Evolutionary conservation across 306 rosid genomes (phyloP), one percentile per base, ranked within the genome.

Genomic region (Rosa chinensis): DNA sequence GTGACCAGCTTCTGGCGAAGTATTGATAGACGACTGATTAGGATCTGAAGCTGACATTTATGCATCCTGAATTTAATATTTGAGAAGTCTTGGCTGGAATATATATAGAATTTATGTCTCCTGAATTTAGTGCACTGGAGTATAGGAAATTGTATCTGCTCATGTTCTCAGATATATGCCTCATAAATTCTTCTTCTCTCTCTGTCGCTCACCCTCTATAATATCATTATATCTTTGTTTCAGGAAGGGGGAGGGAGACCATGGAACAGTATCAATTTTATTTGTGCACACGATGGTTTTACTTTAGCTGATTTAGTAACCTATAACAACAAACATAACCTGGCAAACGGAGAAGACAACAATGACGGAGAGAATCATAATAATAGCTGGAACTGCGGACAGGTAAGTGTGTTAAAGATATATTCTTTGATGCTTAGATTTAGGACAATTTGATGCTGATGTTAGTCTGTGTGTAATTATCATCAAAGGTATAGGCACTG

Each of bases 311-410:
- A 95, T 89, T 83, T 95, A 89, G 99, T 93, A 85, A 90, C 87
- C 35, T 95, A 95, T 83, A 95, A 89, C 87, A 85, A 80, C 59
- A 95, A 95, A 82, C 92, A 90, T 86, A 95, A 95, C 89, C 72
- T 81, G 81, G 88, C 94, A 71, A 95, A 95, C 70, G 99, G 98
- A 35, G 99, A 95, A 80, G 87, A 90, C 89, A 95, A 95, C 88
- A 95, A 85, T n/a, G 98, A 95, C 44, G 99, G 99, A 76, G 99
- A 93, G 87, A 91, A 68, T 84, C 99, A 95, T 81, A 95, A 95
- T 84, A 95, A 88, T 80, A 93, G 99, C 94, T 95, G 99, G 99
- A 93, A 95, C 88, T 95, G 99, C 75, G 99, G 99, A 73, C 87
- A 91, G 99, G 99, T 92, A 86, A 48, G 73, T 79, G 42, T 75